Evolutionary conservation across 371 early-diverging fungal species (phyloP), one percentile per base, ranked within the genome.

Genomic region (Apophysomyces elegans): DNA sequence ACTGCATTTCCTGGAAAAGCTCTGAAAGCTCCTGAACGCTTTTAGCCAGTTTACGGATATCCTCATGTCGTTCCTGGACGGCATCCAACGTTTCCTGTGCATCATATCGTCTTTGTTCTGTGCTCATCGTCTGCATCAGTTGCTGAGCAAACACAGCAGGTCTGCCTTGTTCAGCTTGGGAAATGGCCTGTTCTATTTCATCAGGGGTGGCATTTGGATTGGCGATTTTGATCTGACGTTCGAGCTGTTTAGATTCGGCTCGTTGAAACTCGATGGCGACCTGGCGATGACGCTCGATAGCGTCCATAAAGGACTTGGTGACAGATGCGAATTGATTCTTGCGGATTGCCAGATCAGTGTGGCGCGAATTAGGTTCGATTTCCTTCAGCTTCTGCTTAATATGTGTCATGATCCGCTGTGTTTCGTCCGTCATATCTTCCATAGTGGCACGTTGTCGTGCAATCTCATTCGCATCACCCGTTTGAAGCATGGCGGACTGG

Each of bases 11-110:
- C 39, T 76, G 63, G 58, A 83, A 83, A 43, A 83, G 46, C 1
- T 67, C 62, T 9, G 80, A 76, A 6, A 83, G 62, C 56, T 83
- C 80, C 39, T 78, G 76, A 2, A 83, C 77, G 41, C 79, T 80
- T 61, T 77, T 74, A 1, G 79, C 83, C 36, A 83, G 62, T 36
- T 74, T 70, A 7, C 73, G 70, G 46, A 83, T 83, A 62, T 83
- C 83, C n/a, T 80, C 72, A 61, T 83, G 83, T 16, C 83, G 78
- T 65, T 80, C 80, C 66, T 78, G 75, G 8, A 83, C 83, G 18
- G 80, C 80, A 65, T 83, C 77, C 57, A 80, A 59, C 2, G 83
- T 77, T 18, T 75, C 72, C 50, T 78, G 77, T 11, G 79, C 83
- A 4, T 72, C 65, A 56, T 80, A 75, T 18, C 78, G 78, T 57